phyloP scores from a whole-genome alignment of 1,139 yeast species.

The Yamadazyma songkhlaensis region DNA sequence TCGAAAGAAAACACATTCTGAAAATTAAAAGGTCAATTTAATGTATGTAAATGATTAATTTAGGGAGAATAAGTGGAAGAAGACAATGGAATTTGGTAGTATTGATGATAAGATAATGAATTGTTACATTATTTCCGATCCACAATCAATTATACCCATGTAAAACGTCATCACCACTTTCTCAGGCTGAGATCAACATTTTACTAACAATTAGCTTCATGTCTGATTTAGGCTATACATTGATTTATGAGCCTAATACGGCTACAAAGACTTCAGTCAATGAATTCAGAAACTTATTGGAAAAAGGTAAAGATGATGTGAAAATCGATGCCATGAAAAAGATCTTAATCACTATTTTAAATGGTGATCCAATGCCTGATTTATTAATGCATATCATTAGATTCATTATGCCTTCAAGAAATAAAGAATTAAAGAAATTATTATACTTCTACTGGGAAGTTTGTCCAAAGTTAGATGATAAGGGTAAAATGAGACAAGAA shows the following conservation, averaged over 20 bases:
- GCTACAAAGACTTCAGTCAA: constrained; percentile 67
- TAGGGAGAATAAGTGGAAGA: too few species aligned
- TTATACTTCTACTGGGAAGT: constrained; percentile 98
- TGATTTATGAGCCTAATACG: constrained; percentile 74
- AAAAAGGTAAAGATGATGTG: constrained; percentile 85
- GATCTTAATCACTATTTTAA: constrained; percentile 81
- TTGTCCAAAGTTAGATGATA: constrained; percentile 84
- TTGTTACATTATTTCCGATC: too few species aligned
- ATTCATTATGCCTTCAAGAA: constrained; percentile 93
- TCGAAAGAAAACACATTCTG: constrained; percentile 6
- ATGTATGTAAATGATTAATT: background rate
- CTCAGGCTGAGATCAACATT: background rate
- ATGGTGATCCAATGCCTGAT: constrained; percentile 94
- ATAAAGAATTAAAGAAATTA: constrained; percentile 87
- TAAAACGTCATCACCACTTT: too few species aligned
- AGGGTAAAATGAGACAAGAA: constrained; percentile 94
- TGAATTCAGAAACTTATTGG: constrained; percentile 78
- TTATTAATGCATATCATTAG: constrained; percentile 95
- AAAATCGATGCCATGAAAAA: constrained; percentile 90
- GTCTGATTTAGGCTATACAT: constrained; percentile 60
- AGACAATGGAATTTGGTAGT: too few species aligned
- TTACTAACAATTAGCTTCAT: constrained; percentile 16
- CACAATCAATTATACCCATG: too few species aligned
- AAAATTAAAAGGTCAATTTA: background rate
- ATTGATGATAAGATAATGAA: too few species aligned